phyloP scores from a whole-genome alignment of 257 asterid species.

The Solanum bulbocastanum region DNA sequence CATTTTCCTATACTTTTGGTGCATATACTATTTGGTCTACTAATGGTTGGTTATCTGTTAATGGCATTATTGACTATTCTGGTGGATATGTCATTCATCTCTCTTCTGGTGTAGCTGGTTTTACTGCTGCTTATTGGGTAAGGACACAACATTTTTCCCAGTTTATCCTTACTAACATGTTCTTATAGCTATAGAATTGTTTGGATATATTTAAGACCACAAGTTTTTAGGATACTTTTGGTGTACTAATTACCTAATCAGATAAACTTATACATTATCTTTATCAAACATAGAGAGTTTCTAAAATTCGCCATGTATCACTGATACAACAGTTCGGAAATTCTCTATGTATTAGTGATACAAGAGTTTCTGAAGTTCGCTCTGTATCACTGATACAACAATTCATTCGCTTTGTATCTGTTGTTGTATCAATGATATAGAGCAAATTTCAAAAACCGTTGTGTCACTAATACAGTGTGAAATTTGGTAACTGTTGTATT shows the following conservation, averaged over 20 bases:
- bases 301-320: too few relatives aligned
- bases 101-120: constrained; percentile 74
- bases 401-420: background rate
- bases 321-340: background rate
- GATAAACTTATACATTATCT: background rate
- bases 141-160: background rate
- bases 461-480: background rate
- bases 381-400: background rate
- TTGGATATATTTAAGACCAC: rapidly evolving
- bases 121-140: constrained; percentile 72
- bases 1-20: constrained; percentile 60
- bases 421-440: background rate
- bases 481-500: background rate
- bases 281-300: background rate
- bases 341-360: background rate
- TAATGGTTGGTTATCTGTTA: constrained; percentile 32
- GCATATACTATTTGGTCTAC: constrained; percentile 57
- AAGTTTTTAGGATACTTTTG: background rate
- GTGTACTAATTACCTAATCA: background rate
- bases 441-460: too few relatives aligned
- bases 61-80: constrained; percentile 51
- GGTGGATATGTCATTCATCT: constrained; percentile 68
- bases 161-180: background rate
- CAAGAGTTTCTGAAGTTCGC: background rate
- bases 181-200: background rate